These are phyloP conservation scores for Termitomyces sp. DNA, from an alignment of 768 basidiomycete species.

Conservation along the genomic window DNA sequence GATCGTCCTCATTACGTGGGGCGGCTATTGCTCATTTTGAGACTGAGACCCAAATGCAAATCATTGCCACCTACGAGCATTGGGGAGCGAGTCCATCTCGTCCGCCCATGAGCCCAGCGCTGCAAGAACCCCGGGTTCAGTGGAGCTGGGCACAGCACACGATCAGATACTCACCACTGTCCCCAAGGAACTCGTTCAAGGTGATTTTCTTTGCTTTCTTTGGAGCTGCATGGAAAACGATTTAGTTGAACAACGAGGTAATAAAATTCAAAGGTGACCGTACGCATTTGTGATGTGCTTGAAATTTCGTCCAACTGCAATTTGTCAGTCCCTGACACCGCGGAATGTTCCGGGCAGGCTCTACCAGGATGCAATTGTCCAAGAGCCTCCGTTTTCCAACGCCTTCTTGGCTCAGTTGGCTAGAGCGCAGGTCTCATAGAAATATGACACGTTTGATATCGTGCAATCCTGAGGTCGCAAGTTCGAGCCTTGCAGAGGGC, in stretches of 20 bases:
- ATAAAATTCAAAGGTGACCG: background rate
- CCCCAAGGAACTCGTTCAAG: constrained; percentile 88
- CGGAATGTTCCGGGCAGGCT: constrained; percentile 6
- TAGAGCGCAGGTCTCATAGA: constrained; percentile 53
- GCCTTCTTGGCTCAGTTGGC: constrained; percentile 41
- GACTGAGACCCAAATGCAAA: background rate
- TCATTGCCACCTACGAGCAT: constrained; percentile 69
- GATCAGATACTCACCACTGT: constrained; percentile 56
- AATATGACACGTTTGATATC: constrained; percentile 19
- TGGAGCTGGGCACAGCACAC: constrained; percentile 6
- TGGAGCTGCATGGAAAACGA: constrained; percentile 49
- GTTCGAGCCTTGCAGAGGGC: constrained; percentile 50
- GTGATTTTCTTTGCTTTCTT: constrained; percentile 93
- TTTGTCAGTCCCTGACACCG: constrained; percentile 8
- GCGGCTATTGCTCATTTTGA: constrained; percentile 46
- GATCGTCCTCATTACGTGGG: constrained; percentile 63
- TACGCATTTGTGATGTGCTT: constrained; percentile 15
- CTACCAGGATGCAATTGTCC: no score
- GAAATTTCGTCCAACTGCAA: constrained; percentile 13
- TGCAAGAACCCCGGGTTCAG: constrained; percentile 23
- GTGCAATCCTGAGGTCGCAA: constrained; percentile 47
- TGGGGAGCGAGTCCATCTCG: constrained; percentile 92
- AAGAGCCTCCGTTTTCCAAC: no score
- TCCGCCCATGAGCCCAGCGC: constrained; percentile 97
- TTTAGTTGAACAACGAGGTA: background rate